These are phyloP conservation scores for Rhododendron ovatum DNA, from an alignment of 148 eudicot genomes.

Conservation along the genomic window DNA sequence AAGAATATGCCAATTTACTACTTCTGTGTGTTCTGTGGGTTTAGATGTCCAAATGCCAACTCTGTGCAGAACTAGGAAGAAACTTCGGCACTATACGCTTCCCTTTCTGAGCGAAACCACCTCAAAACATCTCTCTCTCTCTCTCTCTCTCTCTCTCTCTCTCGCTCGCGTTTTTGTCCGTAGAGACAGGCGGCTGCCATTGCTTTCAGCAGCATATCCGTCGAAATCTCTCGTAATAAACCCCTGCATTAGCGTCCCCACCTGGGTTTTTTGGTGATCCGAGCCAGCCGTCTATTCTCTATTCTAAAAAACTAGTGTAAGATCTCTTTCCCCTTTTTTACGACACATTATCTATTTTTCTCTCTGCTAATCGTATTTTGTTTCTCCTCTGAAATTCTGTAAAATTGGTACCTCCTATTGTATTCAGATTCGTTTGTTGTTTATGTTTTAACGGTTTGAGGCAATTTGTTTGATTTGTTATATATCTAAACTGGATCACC, in stretches of 20 bases:
- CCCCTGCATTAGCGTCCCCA: not conserved
- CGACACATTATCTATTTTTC: not conserved
- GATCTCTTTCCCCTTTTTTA: not conserved
- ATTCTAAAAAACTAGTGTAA: conserved; percentile 2
- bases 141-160: not conserved
- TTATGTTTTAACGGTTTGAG: not conserved
- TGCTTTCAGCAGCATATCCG: conserved; percentile 9
- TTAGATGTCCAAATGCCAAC: not conserved
- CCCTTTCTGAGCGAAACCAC: not conserved
- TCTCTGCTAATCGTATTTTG: not conserved
- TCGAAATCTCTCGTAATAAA: conserved; percentile 6
- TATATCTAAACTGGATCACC: not conserved
- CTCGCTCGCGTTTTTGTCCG: not conserved
- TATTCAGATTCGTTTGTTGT: not conserved
- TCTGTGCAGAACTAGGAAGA: not conserved
- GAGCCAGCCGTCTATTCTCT: not conserved
- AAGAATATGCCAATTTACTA: too few relatives aligned
- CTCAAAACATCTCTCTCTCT: not conserved
- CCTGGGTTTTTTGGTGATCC: conserved; percentile 5
- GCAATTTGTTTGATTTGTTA: not conserved
- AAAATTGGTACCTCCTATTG: not conserved
- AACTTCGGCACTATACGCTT: not conserved
- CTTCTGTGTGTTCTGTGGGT: too few relatives aligned
- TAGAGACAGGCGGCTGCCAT: not conserved
- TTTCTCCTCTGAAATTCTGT: not conserved